Evolutionary conservation across 2,329 filamentous ascomycete species (phyloP), one percentile per base, ranked within the genome.

Genomic region (Aspergillus sp.): DNA sequence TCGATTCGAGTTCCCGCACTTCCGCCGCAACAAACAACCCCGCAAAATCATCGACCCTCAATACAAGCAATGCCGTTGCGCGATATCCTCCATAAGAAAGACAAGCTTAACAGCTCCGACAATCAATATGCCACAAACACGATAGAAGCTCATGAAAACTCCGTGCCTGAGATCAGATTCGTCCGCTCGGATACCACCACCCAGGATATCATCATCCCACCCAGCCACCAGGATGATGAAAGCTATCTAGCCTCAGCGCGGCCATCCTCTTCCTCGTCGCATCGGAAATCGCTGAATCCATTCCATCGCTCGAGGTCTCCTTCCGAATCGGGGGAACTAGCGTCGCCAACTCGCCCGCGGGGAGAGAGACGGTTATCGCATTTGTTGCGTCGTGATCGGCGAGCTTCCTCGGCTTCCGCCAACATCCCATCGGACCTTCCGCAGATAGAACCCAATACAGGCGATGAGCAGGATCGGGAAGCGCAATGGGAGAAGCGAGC

Each of bases 401-500:
- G 69, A 62, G 67, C 61, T 48, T 68, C 69, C 27, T 71, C 67
- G 49, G 66, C 65, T 41, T 75, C 91, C 60, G 83, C 87, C 22
- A 88, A 90, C 73, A 83, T 98, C 39, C 93, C 95, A 2, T 75
- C 83, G 53, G 84, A 96, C 75, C 82, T 98, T 52, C 93, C 93
- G 20, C 87, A 88, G 61, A 91, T 96, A 57, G 72, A 77, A 64
- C 72, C 79, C 67, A 73, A 77, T 63, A 70, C 77, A 56, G 79
- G 78, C 34, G 78, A 80, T 64, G 76, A 73, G 58, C 77, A 81
- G 62, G 81, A 83, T 24, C 77, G 80, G 51, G 89, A 96, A 79
- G 85, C 86, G 58, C 84, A 89, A 76, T 99, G 95, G 95, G 95
- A 98, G 81, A 88, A 90, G 78, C 83, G 93, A 59, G 95, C 95